Evolutionary conservation across 1,139 yeast species (phyloP), one percentile per base, ranked within the genome.

Genomic region (Pichia sp.): DNA sequence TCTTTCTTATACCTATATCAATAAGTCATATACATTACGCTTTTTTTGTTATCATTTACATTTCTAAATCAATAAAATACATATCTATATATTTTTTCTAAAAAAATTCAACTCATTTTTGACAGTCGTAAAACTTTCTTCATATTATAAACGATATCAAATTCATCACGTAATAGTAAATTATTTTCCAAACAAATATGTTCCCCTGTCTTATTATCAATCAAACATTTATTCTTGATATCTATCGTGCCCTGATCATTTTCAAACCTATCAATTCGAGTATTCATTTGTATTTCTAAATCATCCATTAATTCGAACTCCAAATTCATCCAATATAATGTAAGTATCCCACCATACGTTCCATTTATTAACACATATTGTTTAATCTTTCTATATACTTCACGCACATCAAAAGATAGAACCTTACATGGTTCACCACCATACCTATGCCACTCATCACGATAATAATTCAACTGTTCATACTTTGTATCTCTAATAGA

Each of bases 61-160:
- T 21, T 21, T 21, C 9, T 21, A 7, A 9, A 6, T 7, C 9
- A 6, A 21, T 21, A 21, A 21, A 21, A 15, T 16, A n/a, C 16
- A 8, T 32, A 21, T 19, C n/a, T n/a, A n/a, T n/a, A n/a, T 13
- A 19, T 19, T 16, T 18, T 11, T 14, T 16, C 18, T 30, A 16
- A 14, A 23, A 21, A 20, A 16, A 31, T 13, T 18, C 24, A n/a
- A 18, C 33, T 30, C 20, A 10, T 32, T 22, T 9, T 22, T 16
- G 25, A 10, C 4, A 14, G 5, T 25, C 32, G 28, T 14, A 53
- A 42, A 2, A 58, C 40, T 6, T 10, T 16, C 23, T 42, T 48
- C 13, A 43, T 43, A n/a, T 48, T 40, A 18, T 18, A 22, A 3
- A 15, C 23, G 10, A 31, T 27, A 15, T 41, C 41, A 14, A 43